Evolutionary conservation across 1,284 basidiomycete species (phyloP), one percentile per base, ranked within the genome.

Genomic region (Vanrija pseudolonga): DNA sequence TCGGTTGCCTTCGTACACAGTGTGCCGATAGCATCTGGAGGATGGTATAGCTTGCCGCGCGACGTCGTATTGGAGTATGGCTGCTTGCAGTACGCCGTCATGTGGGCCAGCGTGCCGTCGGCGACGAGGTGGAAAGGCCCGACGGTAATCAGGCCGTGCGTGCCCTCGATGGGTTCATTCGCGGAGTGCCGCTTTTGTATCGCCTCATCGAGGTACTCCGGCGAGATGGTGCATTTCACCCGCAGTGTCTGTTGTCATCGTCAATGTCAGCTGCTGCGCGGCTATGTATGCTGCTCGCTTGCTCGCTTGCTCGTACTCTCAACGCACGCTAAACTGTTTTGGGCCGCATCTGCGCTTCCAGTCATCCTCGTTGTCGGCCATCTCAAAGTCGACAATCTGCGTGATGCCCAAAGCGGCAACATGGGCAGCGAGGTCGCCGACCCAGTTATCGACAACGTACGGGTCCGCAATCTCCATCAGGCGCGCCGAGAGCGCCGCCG

Each of bases 81-180:
- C 17, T 67, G 61, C 54, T 66, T 63, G 55, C 69, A 72, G 53
- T 52, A 73, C 0, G 71, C 71, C 0, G 71, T 73, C 12, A 66
- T 49, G 24, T 56, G 57, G 2, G 53, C 56, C 4, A 61, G 50
- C 22, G 55, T 53, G 12, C 56, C 63, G 47, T 60, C 57, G 14
- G 57, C 57, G 36, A 71, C 61, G 50, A 71, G 61, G 61, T 73
- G 71, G 62, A 61, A 66, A 3, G 68, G 66, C 6, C 71, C 71
- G 19, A 66, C 60, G 12, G 56, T 59, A 23, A 72, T 46, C 2
- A 71, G 55, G 8, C 61, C 63, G 28, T 63, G 48, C 52, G 62
- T 65, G 2, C 51, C 63, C 7, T 62, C 58, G 8, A 72, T 47
- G 11, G 53, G 32, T 49, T 68, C 68, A 22, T 67, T 69, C 3